A percentile compares a stretch with the other conserved stretches of the same genome.
These are phyloP conservation scores for Breviolum minutum DNA, from an alignment of 73 alveolate genomes.

Conservation along the genomic window DNA sequence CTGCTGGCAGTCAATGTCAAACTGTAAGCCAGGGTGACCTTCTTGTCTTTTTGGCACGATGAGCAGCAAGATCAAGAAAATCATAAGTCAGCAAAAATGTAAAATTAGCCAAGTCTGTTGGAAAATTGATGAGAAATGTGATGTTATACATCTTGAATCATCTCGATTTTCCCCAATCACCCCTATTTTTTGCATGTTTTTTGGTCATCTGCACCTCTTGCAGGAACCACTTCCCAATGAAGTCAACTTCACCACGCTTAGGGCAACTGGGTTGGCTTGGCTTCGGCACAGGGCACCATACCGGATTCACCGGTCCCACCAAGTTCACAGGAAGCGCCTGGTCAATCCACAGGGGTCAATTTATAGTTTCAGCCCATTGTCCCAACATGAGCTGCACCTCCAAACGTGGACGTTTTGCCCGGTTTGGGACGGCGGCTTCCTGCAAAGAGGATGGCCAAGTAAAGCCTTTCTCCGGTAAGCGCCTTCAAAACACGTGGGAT, in stretches of 20 bases:
- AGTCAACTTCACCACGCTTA: slow-evolving; percentile 12
- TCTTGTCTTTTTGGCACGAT: too few relatives aligned
- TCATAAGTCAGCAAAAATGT: background rate
- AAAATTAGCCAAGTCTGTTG: background rate
- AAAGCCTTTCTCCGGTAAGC: slow-evolving; percentile 47
- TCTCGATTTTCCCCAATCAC: background rate
- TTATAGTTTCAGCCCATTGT: background rate
- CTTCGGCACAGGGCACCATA: slow-evolving; percentile 69
- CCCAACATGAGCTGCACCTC: background rate
- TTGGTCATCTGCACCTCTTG: slow-evolving; percentile 24
- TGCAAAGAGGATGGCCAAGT: slow-evolving; percentile 27
- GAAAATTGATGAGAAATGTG: background rate
- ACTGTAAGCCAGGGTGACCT: background rate
- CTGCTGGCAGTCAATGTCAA: background rate
- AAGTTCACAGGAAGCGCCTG: slow-evolving; percentile 25
- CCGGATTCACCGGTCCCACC: slow-evolving; percentile 63
- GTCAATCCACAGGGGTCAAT: background rate
- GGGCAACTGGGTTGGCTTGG: background rate
- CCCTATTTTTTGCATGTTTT: background rate
- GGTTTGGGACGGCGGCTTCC: background rate
- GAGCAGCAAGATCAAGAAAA: too few relatives aligned
- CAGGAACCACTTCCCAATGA: slow-evolving; percentile 83
- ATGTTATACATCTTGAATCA: background rate
- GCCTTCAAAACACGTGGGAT: background rate
- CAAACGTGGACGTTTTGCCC: slow-evolving; percentile 21